phyloP scores from a whole-genome alignment of 2,329 filamentous ascomycete genomes.

The Trichoderma sp. region DNA sequence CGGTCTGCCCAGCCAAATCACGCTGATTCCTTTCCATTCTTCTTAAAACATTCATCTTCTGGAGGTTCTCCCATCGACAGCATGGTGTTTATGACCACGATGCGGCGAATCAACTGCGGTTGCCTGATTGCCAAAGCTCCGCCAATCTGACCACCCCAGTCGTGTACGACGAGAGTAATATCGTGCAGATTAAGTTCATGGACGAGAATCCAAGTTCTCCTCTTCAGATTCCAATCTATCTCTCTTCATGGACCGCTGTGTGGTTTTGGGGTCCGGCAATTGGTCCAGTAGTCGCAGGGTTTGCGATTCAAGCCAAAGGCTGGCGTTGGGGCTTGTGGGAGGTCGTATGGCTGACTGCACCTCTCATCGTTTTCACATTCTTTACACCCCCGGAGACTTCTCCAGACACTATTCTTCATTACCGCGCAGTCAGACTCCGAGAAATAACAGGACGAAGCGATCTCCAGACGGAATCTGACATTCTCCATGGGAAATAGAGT shows the following conservation, averaged over 20 bases:
- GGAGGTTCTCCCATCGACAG: background rate
- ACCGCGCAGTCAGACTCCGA: background rate
- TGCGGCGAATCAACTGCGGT: background rate
- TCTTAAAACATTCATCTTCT: background rate
- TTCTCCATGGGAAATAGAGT: background rate
- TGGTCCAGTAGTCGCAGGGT: too few species aligned
- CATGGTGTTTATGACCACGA: background rate
- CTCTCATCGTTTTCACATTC: too few species aligned
- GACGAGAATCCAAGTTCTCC: background rate
- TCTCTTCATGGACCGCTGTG: too few species aligned
- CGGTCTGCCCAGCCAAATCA: background rate
- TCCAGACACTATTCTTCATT: background rate
- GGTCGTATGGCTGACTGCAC: too few species aligned
- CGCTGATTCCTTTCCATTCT: background rate
- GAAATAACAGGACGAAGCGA: background rate
- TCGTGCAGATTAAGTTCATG: background rate
- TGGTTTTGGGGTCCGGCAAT: too few species aligned
- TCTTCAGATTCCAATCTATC: too few species aligned
- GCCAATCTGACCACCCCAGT: background rate
- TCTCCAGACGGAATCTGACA: background rate
- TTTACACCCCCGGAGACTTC: too few species aligned
- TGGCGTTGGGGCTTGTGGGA: too few species aligned
- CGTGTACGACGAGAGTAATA: background rate
- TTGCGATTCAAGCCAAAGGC: too few species aligned
- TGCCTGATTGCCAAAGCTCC: background rate